These are phyloP conservation scores for Corylus heterophylla DNA, from an alignment of 306 rosid genomes.

Conservation along the genomic window DNA sequence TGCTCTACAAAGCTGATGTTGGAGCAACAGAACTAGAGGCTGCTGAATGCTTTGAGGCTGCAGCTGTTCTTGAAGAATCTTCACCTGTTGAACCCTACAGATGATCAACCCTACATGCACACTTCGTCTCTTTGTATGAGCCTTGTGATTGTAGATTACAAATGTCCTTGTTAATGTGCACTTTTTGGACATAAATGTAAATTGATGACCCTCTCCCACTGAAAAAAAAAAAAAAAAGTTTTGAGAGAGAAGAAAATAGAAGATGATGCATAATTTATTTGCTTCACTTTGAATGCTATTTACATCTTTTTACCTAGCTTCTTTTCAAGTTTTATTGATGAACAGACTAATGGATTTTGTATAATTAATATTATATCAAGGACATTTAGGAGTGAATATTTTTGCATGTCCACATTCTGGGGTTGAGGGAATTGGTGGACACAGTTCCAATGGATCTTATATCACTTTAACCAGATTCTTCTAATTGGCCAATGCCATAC, in stretches of 20 bases:
- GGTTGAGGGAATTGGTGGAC: background rate
- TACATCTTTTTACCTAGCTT: background rate
- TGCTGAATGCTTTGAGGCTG: constrained; percentile 82
- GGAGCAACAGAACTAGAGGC: constrained; percentile 57
- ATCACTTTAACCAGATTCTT: no score
- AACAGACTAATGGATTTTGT: background rate
- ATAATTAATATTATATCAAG: background rate
- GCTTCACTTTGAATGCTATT: background rate
- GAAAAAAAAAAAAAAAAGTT: constrained; percentile 11
- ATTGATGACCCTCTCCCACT: background rate
- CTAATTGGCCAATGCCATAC: no score
- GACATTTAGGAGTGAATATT: background rate
- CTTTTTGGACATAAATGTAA: background rate
- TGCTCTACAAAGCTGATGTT: constrained; percentile 61
- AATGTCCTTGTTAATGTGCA: constrained; percentile 21
- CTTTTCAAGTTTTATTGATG: background rate
- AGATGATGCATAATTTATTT: background rate
- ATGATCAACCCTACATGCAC: constrained; percentile 27
- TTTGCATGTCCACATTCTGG: background rate
- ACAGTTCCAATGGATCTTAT: no score
- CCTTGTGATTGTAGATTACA: constrained; percentile 11
- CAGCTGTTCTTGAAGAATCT: constrained; percentile 74
- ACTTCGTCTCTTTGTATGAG: background rate
- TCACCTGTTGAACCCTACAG: constrained; percentile 83
- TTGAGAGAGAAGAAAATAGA: background rate